A percentile compares a stretch with the other conserved stretches of the same genome.
Conservation (phyloP, 768 basidiomycete species). For the Mycena belliarum region DNA sequence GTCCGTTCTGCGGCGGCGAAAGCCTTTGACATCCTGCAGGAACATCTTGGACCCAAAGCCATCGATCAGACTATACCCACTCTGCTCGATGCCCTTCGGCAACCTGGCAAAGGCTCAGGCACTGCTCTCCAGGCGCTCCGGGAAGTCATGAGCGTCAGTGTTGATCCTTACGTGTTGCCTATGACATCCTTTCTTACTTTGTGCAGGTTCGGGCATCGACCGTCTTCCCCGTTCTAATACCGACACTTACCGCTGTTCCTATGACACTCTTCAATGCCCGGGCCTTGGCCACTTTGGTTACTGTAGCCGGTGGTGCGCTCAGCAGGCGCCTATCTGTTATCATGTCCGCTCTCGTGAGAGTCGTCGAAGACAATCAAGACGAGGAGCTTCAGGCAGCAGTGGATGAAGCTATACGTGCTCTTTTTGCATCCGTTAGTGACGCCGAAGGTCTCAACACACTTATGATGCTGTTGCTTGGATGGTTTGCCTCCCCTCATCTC, state of each 20-base stretch:
- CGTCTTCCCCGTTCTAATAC: constrained; percentile 96
- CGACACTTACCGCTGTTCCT: constrained; percentile 84
- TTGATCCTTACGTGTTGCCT: neutral
- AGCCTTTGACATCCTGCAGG: constrained; percentile 90
- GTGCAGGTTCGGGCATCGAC: constrained; percentile 85
- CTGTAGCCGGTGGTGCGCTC: constrained; percentile 89
- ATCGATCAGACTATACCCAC: constrained; percentile 98
- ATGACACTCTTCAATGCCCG: constrained; percentile 96
- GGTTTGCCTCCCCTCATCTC: constrained; percentile 49
- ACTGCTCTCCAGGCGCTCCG: constrained; percentile 91
- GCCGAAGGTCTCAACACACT: constrained; percentile 86
- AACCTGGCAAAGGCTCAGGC: constrained; percentile 91
- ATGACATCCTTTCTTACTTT: neutral
- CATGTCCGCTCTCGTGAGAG: constrained; percentile 76
- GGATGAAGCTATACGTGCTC: constrained; percentile 70
- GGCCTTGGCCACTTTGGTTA: constrained; percentile 86
- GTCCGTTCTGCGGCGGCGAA: constrained; percentile 90
- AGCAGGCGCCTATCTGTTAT: constrained; percentile 82
- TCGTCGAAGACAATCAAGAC: constrained; percentile 66
- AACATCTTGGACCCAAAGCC: constrained; percentile 84
- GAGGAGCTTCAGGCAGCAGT: constrained; percentile 73
- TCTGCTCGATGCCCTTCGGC: constrained; percentile 86
- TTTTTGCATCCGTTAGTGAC: constrained; percentile 80
- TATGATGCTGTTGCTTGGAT: constrained; percentile 86
- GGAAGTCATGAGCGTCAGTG: constrained; percentile 89